Base-by-base conservation (phyloP, 2,329 filamentous ascomycete genomes). In the Grosmannia huntii region DNA sequence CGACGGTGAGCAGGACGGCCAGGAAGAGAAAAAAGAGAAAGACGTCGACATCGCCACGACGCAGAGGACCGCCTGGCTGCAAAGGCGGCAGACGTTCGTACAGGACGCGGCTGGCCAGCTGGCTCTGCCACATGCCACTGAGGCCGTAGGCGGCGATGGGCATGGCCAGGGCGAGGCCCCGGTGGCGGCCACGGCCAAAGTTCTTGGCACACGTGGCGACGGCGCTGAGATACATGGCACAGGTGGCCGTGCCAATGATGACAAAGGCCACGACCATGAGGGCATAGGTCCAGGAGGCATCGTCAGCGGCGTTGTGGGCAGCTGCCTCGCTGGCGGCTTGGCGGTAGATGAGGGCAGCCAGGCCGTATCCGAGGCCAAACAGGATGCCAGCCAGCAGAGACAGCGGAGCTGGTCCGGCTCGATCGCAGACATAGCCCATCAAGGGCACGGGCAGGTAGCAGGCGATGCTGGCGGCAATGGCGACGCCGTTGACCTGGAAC, bases 201-300 rank as follows among this genome's bases (percentile, higher is more conserved):
- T 97, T 99, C 82, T 99, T 99, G 41, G 94, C 94, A 68, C 90
- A 96, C 0, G 92, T 95, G 7, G 92, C 92, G n/a, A 99, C 86
- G 2, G 90, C 86, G 55, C 85, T 82, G 58, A 97, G 78, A 70
- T 97, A 99, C 83, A 97, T 90, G 70, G 83, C 83, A 63, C 87
- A 89, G 0, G 92, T 96, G 5, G 84, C 92, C 62, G 86, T 80
- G 1, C 94, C 94, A 59, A 99, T 84, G 56, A 81, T 80, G 53
- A 91, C 78, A 69, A 97, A 99, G 0, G 90, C 86, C 57, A 89
- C 68, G 6, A 96, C 75, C 92, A 99, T 96, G 64, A 87, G 76
- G 63, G 80, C 81, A 65, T 95, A 90, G 0, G 90, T 86, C 80
- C 84, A 87, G 58, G 66, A 74, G 55, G 46, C 64, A 55, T 74